phyloP scores from a whole-genome alignment of 768 basidiomycete species.

The Cyclocybe cylindracea region DNA sequence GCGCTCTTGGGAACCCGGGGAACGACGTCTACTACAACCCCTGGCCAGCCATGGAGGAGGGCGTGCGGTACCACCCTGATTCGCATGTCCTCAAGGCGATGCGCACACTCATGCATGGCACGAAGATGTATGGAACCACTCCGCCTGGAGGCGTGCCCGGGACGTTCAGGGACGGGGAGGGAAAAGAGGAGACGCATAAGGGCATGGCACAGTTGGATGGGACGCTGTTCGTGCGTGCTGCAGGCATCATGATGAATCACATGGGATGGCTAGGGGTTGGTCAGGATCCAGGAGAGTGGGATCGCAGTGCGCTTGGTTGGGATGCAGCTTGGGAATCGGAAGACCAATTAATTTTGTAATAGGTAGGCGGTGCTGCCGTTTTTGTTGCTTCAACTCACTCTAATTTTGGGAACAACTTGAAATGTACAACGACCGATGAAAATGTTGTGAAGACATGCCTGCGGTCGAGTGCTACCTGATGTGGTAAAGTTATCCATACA shows the following conservation, averaged over 20 bases:
- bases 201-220: conserved; percentile 51
- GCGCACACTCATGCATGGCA: conserved; percentile 49
- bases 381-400: no score
- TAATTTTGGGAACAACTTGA: no score
- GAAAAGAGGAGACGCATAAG: conserved; percentile 45
- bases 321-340: conserved; percentile 54
- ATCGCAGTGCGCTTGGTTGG: conserved; percentile 59
- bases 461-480: no score
- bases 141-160: conserved; percentile 42
- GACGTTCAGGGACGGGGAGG: conserved; percentile 29
- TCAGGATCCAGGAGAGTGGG: conserved; percentile 51
- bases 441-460: no score
- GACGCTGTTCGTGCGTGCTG: conserved; percentile 56
- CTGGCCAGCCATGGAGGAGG: conserved; percentile 52
- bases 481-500: no score
- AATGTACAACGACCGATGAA: no score
- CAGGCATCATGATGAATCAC: conserved; percentile 54
- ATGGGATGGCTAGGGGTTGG: conserved; percentile 59
- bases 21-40: conserved; percentile 44
- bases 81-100: conserved; percentile 52
- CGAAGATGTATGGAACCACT: conserved; percentile 45
- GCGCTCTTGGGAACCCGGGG: conserved; percentile 34
- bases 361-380: no score
- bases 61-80: conserved; percentile 49
- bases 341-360: conserved; percentile 16